Base-by-base conservation (phyloP, 2,329 filamentous ascomycete species). In the Talaromyces sp. region DNA sequence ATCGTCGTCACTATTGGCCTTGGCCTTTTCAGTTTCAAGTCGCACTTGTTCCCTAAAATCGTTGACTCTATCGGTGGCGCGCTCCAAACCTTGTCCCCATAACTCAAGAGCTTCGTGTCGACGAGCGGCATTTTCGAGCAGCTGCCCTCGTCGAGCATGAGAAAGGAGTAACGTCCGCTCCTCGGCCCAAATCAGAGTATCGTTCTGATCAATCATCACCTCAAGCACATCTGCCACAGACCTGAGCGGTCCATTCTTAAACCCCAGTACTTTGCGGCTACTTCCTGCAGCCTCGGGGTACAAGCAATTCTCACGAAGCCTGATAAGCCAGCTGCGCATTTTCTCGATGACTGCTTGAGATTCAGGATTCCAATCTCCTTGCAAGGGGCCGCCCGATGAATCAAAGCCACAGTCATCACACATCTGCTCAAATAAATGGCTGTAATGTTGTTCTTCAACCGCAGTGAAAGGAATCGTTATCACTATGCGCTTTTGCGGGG, bases 381-480 rank as follows among this genome's bases (percentile, higher is more conserved):
- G 65, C 0, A 85, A 63, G 0, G 92, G 90, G 2, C 77, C 78
- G 0, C 93, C 93, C 28, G 85, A 78, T 0, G 78, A 68, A 66
- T 86, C 82, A 7, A 98, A 73, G 1, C 85, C 87, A 64, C 88
- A 90, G 1, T 85, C 85, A 30, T 87, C 81, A 57, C 87, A 87
- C 85, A 96, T 92, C 64, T 90, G 81, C 55, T 86, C 83, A 70
- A 93, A 92, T 2, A 96, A 75, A 7, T 87, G 85, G 49, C 84
- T 82, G 69, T 98, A 98, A 70, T 96, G 87, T 70, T 97, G 91
- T 70, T 97, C 91, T 71, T 98, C 95, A 11, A 98, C 85, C 0
- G 91, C 86, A 0, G 90, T 95, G 69, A 98, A 96, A 0, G 95
- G 92, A 72, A 96, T 87, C 1, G 89, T 95, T 62, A 98, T 91